Base-by-base conservation (phyloP, 148 eudicot genomes). In the Hydrangea macrophylla region DNA sequence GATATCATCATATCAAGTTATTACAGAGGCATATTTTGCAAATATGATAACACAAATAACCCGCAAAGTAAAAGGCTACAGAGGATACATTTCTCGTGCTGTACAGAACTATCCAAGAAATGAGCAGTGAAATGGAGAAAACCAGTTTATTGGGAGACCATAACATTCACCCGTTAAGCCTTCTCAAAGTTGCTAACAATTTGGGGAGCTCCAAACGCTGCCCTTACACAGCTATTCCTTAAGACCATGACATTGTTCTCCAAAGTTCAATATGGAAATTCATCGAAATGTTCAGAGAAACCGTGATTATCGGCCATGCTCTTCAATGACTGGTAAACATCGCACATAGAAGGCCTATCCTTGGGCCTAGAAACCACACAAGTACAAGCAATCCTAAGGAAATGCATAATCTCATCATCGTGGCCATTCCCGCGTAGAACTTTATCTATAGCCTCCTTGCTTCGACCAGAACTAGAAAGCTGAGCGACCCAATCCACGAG, bases 401-500 rank as follows among this genome's bases (percentile, higher is more conserved):
- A 74, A 69, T 79, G 81, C 80, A 83, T 80, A 9, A 86, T 81
- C 44, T 86, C 89, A 54, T 83, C 96, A 28, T 86, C 96, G 33
- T 83, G 73, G 4, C 86, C 92, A 67, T 73, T 81, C 27, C 92
- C 92, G 33, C 70, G 64, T 23, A 89, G 64, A 27, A 60, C 54
- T 67, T 80, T 76, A 64, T 89, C 96, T 35, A 89, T 85, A 35
- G 85, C 82, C 61, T 84, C 88, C 75, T 81, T 84, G 22, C 87
- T 73, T n/a, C 70, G 75, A 48, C 89, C 86, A 0, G 86, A 66
- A 70, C 71, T 70, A 5, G 79, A 78, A 10, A 84, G 82, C 63
- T 62, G 81, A 35, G 64, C 85, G 28, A 84, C 92, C 96, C 92
- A 89, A 75, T 89, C 89, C 40, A 86, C 92, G 74, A 89, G 65